These are phyloP conservation scores for Scheffersomyces parashehatae DNA, from an alignment of 1,139 yeast genomes.

Conservation along the genomic window DNA sequence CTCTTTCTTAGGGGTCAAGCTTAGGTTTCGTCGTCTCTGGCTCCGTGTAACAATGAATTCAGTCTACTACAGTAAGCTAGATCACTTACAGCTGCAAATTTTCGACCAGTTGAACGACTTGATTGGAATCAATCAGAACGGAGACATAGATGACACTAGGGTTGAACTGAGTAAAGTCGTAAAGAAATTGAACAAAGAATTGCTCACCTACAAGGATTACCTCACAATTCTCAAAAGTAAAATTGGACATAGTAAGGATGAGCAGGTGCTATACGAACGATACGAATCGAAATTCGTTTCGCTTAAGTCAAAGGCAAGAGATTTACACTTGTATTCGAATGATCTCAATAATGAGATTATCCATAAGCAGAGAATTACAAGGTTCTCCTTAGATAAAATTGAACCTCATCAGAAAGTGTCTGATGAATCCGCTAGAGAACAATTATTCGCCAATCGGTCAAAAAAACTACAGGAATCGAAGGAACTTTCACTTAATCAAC, in stretches of 20 bases:
- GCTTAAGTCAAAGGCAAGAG: slow-evolving; percentile 15
- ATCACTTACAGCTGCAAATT: slow-evolving; percentile 9
- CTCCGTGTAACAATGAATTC: no score
- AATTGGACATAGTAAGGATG: slow-evolving; percentile 4
- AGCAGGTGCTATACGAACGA: slow-evolving; percentile 8
- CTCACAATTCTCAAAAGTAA: slow-evolving; percentile 5
- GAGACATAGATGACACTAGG: slow-evolving; percentile 6
- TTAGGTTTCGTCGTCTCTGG: no score
- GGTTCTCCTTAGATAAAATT: slow-evolving; percentile 6
- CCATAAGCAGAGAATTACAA: slow-evolving; percentile 16
- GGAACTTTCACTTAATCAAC: slow-evolving; percentile 15
- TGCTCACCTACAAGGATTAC: slow-evolving; percentile 10
- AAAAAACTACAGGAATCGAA: slow-evolving; percentile 3
- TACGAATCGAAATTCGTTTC: slow-evolving; percentile 14
- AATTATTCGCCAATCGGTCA: slow-evolving; percentile 8
- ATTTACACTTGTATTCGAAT: slow-evolving; percentile 17
- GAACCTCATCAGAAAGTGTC: slow-evolving; percentile 1
- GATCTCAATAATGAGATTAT: slow-evolving; percentile 12
- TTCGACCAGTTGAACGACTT: slow-evolving; percentile 10
- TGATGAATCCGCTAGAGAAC: slow-evolving; percentile 6
- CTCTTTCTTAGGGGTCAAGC: no score
- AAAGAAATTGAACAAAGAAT: slow-evolving; percentile 8
- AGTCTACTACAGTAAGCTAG: slow-evolving; percentile 6
- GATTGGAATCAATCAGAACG: slow-evolving; percentile 6
- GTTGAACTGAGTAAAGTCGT: slow-evolving; percentile 8